These are phyloP conservation scores for Serpula lacrymans DNA, from an alignment of 768 basidiomycete genomes.

Conservation along the genomic window DNA sequence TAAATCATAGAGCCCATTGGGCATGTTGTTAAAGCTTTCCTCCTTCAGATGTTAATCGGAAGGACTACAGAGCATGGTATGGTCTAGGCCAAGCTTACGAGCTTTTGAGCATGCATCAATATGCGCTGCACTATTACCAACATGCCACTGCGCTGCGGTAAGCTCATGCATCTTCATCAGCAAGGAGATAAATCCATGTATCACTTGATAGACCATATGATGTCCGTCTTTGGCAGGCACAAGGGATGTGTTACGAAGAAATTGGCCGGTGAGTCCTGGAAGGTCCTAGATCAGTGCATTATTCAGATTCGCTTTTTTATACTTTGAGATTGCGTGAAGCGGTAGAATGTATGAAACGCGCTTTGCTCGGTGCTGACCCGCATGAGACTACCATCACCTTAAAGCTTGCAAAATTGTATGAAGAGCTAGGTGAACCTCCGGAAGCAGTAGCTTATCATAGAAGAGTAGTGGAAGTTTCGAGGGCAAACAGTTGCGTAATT, in stretches of 20 bases:
- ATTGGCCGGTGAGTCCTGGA: conserved; percentile 62
- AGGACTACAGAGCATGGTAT: conserved; percentile 98
- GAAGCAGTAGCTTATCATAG: conserved; percentile 80
- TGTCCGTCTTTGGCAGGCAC: conserved; percentile 92
- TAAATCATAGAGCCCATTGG: conserved; percentile 2
- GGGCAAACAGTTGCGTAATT: conserved; percentile 44
- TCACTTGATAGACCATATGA: conserved; percentile 76
- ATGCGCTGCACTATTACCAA: conserved; percentile 95
- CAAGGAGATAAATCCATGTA: neutral
- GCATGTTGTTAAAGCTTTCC: neutral
- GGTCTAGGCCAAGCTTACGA: conserved; percentile 98
- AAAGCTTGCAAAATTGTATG: conserved; percentile 72
- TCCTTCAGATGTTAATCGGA: conserved; percentile 81
- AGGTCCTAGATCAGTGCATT: neutral
- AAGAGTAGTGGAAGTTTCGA: conserved; percentile 71
- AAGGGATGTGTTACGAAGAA: conserved; percentile 92
- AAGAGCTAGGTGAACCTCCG: conserved; percentile 57
- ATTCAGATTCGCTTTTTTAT: neutral
- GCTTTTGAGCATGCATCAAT: conserved; percentile 93
- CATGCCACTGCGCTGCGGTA: conserved; percentile 90
- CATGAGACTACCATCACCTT: conserved; percentile 71
- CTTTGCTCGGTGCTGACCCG: conserved; percentile 76
- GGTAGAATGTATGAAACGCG: conserved; percentile 87
- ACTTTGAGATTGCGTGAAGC: conserved; percentile 78
- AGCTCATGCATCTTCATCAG: conserved; percentile 8